These are phyloP conservation scores for Trifolium repens DNA, from an alignment of 306 rosid genomes.

Conservation along the genomic window DNA sequence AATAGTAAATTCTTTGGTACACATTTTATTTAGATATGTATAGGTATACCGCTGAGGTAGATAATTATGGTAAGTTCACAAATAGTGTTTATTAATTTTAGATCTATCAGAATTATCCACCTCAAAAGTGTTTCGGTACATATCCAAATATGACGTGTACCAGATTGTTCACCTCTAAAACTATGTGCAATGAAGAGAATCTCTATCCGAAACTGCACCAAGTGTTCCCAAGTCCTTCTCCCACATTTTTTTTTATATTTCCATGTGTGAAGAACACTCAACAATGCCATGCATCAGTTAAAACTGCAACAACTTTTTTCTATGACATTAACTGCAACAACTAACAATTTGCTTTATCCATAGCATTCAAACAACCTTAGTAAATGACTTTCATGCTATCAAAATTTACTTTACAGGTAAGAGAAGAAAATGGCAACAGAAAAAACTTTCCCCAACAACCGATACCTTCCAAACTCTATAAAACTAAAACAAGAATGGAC, in stretches of 20 bases:
- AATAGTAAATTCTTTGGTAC: too few relatives aligned
- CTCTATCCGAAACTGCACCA: too few relatives aligned
- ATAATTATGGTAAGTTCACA: too few relatives aligned
- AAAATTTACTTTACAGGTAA: slow-evolving; percentile 97
- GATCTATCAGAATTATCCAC: too few relatives aligned
- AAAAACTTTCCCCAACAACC: slow-evolving; percentile 70
- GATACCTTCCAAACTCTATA: slow-evolving; percentile 72
- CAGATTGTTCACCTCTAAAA: too few relatives aligned
- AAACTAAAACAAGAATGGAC: slow-evolving; percentile 62
- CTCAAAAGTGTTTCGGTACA: too few relatives aligned
- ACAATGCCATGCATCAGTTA: not conserved
- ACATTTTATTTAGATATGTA: too few relatives aligned
- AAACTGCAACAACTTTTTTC: not conserved
- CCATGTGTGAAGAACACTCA: too few relatives aligned
- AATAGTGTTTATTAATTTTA: too few relatives aligned
- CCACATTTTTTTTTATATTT: slow-evolving; percentile 18
- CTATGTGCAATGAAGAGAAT: too few relatives aligned
- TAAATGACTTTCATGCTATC: slow-evolving; percentile 79
- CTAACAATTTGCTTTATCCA: slow-evolving; percentile 46
- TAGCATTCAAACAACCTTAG: slow-evolving; percentile 60
- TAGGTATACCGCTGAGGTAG: too few relatives aligned
- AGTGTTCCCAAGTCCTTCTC: not conserved
- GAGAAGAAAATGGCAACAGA: slow-evolving; percentile 47
- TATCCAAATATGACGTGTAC: too few relatives aligned
- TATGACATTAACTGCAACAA: slow-evolving; percentile 42